Evolutionary conservation across 164 flowering plant species (phyloP), one percentile per base, ranked within the genome.

Genomic region (Kingdonia uniflora): DNA sequence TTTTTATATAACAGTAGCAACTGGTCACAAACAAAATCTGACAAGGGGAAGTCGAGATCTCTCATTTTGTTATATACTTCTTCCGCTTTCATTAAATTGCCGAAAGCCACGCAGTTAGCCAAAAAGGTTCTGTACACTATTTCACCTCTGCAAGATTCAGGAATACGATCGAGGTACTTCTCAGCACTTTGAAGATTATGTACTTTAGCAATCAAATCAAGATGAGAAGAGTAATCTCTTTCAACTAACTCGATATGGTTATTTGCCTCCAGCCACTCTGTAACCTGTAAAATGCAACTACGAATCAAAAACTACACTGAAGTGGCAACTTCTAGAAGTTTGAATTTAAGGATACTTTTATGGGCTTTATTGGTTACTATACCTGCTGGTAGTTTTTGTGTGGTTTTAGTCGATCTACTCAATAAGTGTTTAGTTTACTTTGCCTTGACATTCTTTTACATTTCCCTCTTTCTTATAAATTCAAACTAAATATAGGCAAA

Each of bases 1-100:
- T 74, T 82, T 76, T 76, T 81, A 65, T 91, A 91, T 33, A 91
- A 75, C 17, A 87, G 64, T n/a, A 91, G 75, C 71, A 91, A 59
- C 69, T 82, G 95, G 59, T 87, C 76, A 72, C 82, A 87, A 55
- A 85, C 56, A 70, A 84, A 87, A 49, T 77, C 19, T 0, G 91
- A 64, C 5, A 80, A 4, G 11, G 79, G 71, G 51, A 85, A 79
- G 15, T 62, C 77, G 33, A 80, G 56, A 39, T 80, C 80, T 66
- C 64, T 85, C 88, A 91, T 91, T 68, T 76, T 85, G 58, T 80
- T 84, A 68, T 83, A 87, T 6, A 79, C 55, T 52, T 69, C 80
- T 61, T 87, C 90, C n/a, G 96, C 76, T 72, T 85, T 91, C 51
- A 64, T 73, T 51, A 60, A 38, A 54, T 82, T 67, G 55, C n/a